Evolutionary conservation across 768 basidiomycete genomes (phyloP), one percentile per base, ranked within the genome.

Genomic region (Termitomyces sp.): DNA sequence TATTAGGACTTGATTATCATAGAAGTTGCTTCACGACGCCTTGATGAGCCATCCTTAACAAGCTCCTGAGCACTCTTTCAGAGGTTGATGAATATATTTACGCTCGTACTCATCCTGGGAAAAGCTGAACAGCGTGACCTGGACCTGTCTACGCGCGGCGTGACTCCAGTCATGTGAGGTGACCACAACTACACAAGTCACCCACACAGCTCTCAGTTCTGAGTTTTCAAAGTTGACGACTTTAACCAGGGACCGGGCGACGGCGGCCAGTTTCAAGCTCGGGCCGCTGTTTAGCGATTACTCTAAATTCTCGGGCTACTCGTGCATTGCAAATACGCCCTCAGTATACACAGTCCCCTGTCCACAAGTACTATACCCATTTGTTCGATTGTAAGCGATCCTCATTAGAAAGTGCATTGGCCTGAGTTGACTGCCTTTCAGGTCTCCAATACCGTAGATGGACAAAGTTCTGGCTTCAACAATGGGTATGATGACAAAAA

Each of bases 401-500:
- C 8, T 28, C 1, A 28, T 33, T 12, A 23, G 16, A 48, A 12
- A 28, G 12, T 5, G 16, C 51, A 12, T 40, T 12, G 28, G 28
- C 52, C 16, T 12, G 36, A 8, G 16, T 46, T 23, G 50, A 43
- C 12, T 26, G 30, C 1, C 28, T 13, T 41, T 16, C 18, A 57
- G 23, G 33, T 50, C 30, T 55, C n/a, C 13, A 23, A 40, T 40
- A 48, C 5, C 32, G 4, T 26, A 23, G 20, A 35, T 48, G 53
- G 40, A 63, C 56, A 63, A 63, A 55, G 52, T 28, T 23, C 7
- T 23, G 18, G 20, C 23, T 14, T 16, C 32, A 41, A 60, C 56
- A 60, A 63, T 60, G 53, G 52, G 55, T 4, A 33, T 38, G 54
- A 41, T 48, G 46, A 23, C 54, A 55, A 54, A 55, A 43, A 52